These are phyloP conservation scores for Rubia yunnanensis DNA, from an alignment of 257 asterid genomes.

Conservation along the genomic window DNA sequence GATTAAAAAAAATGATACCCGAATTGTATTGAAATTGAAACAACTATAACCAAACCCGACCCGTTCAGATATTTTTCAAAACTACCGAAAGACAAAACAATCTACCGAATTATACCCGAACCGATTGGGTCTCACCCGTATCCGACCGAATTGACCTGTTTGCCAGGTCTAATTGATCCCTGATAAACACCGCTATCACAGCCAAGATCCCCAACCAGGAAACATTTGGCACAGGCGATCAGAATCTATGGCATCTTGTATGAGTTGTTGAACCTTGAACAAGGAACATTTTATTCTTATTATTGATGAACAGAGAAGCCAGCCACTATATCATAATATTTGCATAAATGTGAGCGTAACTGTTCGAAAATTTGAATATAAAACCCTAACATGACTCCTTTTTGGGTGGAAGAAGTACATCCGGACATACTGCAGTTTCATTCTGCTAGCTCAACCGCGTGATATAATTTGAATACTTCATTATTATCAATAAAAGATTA, in stretches of 20 bases:
- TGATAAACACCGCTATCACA: constrained; percentile 30
- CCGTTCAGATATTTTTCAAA: too few species aligned
- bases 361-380: not conserved
- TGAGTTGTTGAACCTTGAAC: constrained; percentile 85
- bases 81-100: too few species aligned
- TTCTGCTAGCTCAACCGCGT: not conserved
- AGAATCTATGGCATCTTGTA: constrained; percentile 90
- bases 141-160: too few species aligned
- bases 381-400: not conserved
- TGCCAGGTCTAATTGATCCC: not conserved
- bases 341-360: not conserved
- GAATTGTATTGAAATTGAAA: too few species aligned
- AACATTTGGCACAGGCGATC: constrained; percentile 90
- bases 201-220: constrained; percentile 99
- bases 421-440: not conserved
- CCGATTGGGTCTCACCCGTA: too few species aligned
- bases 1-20: too few species aligned
- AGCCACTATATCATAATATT: not conserved
- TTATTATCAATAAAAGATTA: too few species aligned
- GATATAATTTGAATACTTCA: too few species aligned
- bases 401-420: not conserved
- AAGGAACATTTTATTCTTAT: not conserved
- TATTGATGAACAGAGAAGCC: not conserved
- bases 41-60: too few species aligned
- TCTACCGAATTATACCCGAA: too few species aligned